A percentile compares a stretch with the other conserved stretches of the same genome.
Evolutionary conservation across 2,329 filamentous ascomycete genomes (phyloP).

Genomic region (Ascochyta lentis): DNA sequence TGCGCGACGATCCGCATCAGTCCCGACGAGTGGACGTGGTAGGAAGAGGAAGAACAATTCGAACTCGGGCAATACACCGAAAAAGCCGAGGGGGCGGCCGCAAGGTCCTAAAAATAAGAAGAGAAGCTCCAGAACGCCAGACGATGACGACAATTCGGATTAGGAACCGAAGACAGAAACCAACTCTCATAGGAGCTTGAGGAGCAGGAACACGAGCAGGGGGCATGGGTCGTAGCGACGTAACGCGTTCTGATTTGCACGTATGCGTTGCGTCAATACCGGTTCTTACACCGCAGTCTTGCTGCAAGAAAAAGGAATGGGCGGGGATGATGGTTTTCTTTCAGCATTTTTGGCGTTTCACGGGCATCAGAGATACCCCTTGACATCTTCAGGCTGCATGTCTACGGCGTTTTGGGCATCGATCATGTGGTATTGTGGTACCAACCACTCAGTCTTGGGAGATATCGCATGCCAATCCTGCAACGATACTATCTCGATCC

Average conservation of each 20-base stretch:
- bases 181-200: background rate
- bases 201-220: background rate
- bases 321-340: background rate
- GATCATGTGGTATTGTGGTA: background rate
- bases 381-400: constrained; percentile 15
- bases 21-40: constrained; percentile 47
- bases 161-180: constrained; percentile 21
- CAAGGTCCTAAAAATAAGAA: constrained; percentile 34
- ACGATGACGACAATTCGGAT: constrained; percentile 37
- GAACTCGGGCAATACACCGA: constrained; percentile 40
- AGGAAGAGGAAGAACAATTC: constrained; percentile 54
- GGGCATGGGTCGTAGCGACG: background rate
- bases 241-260: background rate
- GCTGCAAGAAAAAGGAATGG: background rate
- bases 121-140: constrained; percentile 40
- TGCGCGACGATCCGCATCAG: constrained; percentile 27
- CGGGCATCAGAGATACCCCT: constrained; percentile 16
- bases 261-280: background rate
- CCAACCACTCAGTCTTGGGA: background rate
- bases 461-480: background rate
- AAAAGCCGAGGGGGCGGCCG: constrained; percentile 38
- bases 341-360: constrained; percentile 15
- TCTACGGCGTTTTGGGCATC: constrained; percentile 9
- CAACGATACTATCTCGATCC: background rate
- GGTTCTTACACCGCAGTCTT: background rate